Base-by-base conservation (phyloP, 805 yeast genomes). In the Isabelozyma heimii region DNA sequence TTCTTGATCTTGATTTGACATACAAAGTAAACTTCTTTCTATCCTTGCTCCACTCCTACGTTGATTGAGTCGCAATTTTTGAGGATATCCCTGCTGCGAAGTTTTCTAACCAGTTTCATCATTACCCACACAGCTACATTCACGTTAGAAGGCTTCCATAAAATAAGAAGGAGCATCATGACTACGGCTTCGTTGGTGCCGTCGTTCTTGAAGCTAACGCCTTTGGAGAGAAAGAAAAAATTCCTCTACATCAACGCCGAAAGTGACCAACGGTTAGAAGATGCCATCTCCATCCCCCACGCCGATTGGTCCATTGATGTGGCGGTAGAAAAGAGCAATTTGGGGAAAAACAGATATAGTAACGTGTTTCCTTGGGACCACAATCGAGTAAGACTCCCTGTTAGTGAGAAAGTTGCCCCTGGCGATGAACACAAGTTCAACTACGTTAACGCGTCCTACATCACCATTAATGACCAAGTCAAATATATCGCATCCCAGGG, bases 401-500 rank as follows among this genome's bases (percentile, higher is more conserved):
- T 42, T 1, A 56, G 58, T 3, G 26, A 26, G 8, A 24, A 46
- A 5, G 51, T 35, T 7, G 24, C 42, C 4, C 52, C 56, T 35
- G 43, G 30, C 9, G 14, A 14, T 15, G 10, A 37, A 12, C 16
- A 37, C 20, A 35, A 41, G 5, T 44, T 48, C 10, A 75, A 73
- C 52, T 73, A 72, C 52, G 69, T 71, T 37, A 73, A 91, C 53
- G 79, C 79, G 9, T 70, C 75, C 24, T 59, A 62, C 46, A 59
- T 72, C 20, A 40, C 47, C 2, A 40, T 66, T 56, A 43, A 51
- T 8, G 50, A 47, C 35, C 27, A 48, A 12, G 26, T 46, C 5
- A 54, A 52, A n/a, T 87, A 84, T 60, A 84, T 87, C 30, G 88
- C 90, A 0, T 73, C 87, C 1, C 95, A 87, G 59, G 95, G 92